A percentile compares a stretch with the other conserved stretches of the same genome.
Conservation (phyloP, 176 grass and related monocot species). For the Hsuehochloa calcarea region DNA sequence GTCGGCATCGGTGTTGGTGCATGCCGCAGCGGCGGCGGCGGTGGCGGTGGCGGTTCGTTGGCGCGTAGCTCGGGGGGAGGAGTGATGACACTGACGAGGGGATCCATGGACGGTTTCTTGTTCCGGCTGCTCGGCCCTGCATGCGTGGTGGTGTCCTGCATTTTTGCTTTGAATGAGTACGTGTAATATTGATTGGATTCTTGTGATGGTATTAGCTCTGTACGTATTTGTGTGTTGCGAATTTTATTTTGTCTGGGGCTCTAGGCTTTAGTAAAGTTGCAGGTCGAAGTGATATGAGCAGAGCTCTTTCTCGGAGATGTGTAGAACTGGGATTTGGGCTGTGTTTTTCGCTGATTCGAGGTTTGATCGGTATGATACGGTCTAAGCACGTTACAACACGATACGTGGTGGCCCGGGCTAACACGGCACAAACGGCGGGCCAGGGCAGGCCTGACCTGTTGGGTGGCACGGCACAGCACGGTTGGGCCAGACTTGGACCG, state of each 20-base stretch:
- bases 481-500: too few relatives aligned
- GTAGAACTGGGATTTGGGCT: too few relatives aligned
- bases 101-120: slow-evolving; percentile 4
- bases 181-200: not conserved
- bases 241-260: not conserved
- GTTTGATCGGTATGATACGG: too few relatives aligned
- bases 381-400: too few relatives aligned
- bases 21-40: slow-evolving; percentile 32
- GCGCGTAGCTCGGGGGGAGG: not conserved
- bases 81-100: not conserved
- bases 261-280: not conserved
- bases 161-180: slow-evolving; percentile 25
- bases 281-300: not conserved
- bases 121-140: not conserved
- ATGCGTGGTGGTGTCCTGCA: slow-evolving; percentile 6
- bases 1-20: slow-evolving; percentile 43
- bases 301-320: not conserved
- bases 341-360: too few relatives aligned
- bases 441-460: too few relatives aligned
- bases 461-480: too few relatives aligned
- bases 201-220: not conserved
- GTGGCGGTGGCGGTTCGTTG: not conserved
- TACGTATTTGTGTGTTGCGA: not conserved
- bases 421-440: too few relatives aligned
- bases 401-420: too few relatives aligned